phyloP scores from a whole-genome alignment of 768 basidiomycete genomes.

The Mycena metata region DNA sequence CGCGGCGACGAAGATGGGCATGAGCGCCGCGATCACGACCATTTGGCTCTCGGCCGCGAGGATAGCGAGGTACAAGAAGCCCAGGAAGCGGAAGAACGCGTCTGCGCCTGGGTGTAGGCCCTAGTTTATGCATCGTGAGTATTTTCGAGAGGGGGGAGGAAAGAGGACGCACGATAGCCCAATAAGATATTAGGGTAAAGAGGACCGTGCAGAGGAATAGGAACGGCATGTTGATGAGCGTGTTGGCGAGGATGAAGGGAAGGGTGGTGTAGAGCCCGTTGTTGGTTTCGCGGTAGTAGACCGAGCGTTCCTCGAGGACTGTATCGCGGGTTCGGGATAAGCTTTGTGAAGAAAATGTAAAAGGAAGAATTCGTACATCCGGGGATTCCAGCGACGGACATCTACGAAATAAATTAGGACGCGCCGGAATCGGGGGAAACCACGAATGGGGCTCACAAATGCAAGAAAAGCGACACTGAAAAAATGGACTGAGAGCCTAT shows the following conservation, averaged over 20 bases:
- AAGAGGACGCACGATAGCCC: constrained; percentile 57
- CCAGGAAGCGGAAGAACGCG: constrained; percentile 68
- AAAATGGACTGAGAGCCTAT: constrained; percentile 67
- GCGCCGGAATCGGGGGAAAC: neutral
- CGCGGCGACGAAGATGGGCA: constrained; percentile 73
- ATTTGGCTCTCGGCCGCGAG: constrained; percentile 67
- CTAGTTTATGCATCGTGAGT: constrained; percentile 36
- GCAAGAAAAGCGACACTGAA: constrained; percentile 69
- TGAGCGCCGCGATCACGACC: constrained; percentile 60
- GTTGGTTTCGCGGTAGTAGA: constrained; percentile 67
- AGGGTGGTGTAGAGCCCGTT: constrained; percentile 71
- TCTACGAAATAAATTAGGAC: constrained; percentile 44
- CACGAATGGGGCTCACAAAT: constrained; percentile 50
- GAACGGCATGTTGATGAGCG: constrained; percentile 67
- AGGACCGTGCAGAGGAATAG: constrained; percentile 63
- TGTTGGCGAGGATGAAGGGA: constrained; percentile 68
- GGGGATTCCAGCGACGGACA: constrained; percentile 74
- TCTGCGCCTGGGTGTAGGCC: constrained; percentile 64
- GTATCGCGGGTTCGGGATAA: neutral
- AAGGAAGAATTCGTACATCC: constrained; percentile 50
- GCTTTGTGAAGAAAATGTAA: neutral
- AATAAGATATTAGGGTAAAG: constrained; percentile 66
- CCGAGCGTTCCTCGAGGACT: constrained; percentile 70
- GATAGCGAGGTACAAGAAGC: constrained; percentile 66
- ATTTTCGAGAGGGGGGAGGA: constrained; percentile 13